These are phyloP conservation scores for Puccinia brachypodii DNA, from an alignment of 1,284 basidiomycete species.

Conservation along the genomic window DNA sequence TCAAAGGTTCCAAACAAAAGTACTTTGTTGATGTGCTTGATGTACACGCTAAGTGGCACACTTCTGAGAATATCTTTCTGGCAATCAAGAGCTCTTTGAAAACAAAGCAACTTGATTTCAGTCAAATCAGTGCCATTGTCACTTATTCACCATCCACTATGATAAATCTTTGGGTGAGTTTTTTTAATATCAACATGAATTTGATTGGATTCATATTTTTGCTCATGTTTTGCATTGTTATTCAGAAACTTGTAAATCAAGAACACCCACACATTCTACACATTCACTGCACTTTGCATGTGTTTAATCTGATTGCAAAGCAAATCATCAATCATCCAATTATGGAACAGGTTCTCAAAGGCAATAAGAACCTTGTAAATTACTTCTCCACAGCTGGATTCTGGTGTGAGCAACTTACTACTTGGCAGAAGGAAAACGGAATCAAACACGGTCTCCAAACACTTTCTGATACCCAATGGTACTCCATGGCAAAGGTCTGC, in stretches of 20 bases:
- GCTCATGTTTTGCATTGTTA: background rate
- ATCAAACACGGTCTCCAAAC: background rate
- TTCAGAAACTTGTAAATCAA: background rate
- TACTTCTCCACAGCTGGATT: background rate
- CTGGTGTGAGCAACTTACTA: background rate
- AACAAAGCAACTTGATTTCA: background rate
- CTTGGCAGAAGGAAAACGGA: background rate
- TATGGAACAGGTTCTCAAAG: background rate
- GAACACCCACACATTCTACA: constrained; percentile 8
- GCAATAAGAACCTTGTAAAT: background rate
- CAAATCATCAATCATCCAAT: background rate
- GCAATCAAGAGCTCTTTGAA: background rate
- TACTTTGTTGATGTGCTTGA: constrained; percentile 29
- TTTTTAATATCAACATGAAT: background rate
- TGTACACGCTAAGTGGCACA: background rate
- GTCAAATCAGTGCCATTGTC: background rate
- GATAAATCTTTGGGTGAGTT: constrained; percentile 14
- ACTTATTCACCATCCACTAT: constrained; percentile 19
- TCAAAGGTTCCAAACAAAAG: background rate
- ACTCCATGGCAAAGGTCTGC: constrained; percentile 3
- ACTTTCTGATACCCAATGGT: background rate
- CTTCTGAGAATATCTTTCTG: background rate
- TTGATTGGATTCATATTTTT: background rate
- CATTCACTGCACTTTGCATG: constrained; percentile 9
- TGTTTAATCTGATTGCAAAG: constrained; percentile 24